A percentile compares a stretch with the other conserved stretches of the same genome.
Evolutionary conservation across 2,329 filamentous ascomycete species (phyloP).

Genomic region (Metarhizium brunneum): DNA sequence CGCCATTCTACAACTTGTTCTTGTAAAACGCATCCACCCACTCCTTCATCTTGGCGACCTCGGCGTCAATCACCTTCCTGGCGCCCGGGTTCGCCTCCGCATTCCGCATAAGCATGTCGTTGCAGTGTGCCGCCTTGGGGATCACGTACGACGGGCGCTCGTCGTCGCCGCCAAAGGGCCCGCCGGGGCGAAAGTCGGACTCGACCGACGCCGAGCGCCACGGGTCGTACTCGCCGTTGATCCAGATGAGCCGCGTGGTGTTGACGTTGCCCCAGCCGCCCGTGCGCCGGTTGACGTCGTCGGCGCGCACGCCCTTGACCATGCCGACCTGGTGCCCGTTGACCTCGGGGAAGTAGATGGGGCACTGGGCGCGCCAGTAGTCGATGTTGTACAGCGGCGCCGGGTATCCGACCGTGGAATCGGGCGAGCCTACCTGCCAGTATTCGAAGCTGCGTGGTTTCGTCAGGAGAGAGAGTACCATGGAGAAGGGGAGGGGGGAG

Average conservation of each 20-base stretch:
- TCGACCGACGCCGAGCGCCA: slow-evolving; percentile 47
- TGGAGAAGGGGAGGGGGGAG: slow-evolving; percentile 16
- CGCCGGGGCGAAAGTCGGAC: slow-evolving; percentile 42
- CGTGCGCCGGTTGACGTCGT: slow-evolving; percentile 41
- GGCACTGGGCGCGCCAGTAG: slow-evolving; percentile 48
- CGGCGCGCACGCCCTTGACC: slow-evolving; percentile 5
- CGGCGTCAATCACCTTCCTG: slow-evolving; percentile 21
- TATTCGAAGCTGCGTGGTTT: slow-evolving; percentile 14
- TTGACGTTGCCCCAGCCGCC: slow-evolving; percentile 44
- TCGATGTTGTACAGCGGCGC: slow-evolving; percentile 33
- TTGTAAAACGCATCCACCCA: slow-evolving; percentile 44
- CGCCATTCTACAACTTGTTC: not conserved
- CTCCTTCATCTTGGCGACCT: slow-evolving; percentile 38
- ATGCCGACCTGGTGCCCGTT: slow-evolving; percentile 27
- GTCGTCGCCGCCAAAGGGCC: slow-evolving; percentile 37
- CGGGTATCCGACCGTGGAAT: slow-evolving; percentile 38
- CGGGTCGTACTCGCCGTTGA: slow-evolving; percentile 51
- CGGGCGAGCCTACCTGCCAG: slow-evolving; percentile 5
- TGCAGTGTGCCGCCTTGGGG: slow-evolving; percentile 44
- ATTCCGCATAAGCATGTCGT: slow-evolving; percentile 39
- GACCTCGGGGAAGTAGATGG: slow-evolving; percentile 42
- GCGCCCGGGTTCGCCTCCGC: slow-evolving; percentile 28
- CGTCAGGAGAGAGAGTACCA: too few relatives aligned
- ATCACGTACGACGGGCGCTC: slow-evolving; percentile 43
- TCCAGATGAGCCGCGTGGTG: slow-evolving; percentile 45